Evolutionary conservation across 768 basidiomycete species (phyloP), one percentile per base, ranked within the genome.

Genomic region (Suillus occidentalis): DNA sequence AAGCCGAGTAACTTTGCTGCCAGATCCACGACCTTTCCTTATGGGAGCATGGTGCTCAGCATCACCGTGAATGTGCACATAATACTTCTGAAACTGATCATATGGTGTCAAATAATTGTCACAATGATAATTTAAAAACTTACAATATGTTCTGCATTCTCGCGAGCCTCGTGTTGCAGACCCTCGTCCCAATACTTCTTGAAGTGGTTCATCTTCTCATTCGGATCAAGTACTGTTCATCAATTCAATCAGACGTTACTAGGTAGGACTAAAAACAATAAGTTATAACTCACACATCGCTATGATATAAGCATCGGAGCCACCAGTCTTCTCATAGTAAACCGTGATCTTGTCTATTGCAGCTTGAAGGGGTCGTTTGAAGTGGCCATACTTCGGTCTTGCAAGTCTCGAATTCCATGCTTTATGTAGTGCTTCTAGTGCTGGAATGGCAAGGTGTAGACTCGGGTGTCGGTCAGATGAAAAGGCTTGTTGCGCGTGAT

Each of bases 291-390:
- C 56, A 80, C 76, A 66, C 71, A 81, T 78, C 0, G 74, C 68
- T 28, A 79, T 64, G 2, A 76, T 70, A 63, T 78, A 74, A 9
- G 76, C 75, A 62, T 74, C 68, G 4, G 73, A 73, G n/a, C 75
- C 74, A 1, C 62, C 60, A 6, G 76, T 77, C 61, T 73, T 71
- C 50, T 75, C 65, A 65, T 81, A 79, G 63, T 81, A 79, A 28
- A 3, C 28, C 36, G 66, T 61, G 16, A 81, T 66, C 66, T 81
- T 81, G 1, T 65, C 45, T 16, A 72, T 61, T 1, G 69, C 80
- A 4, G 72, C 72, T 13, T 71, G 39, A 25, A 80, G 65, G 2
- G 73, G 75, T 52, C 36, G 0, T 7, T n/a, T 18, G 63, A 77
- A 76, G 3, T 49, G 37, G 0, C 22, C 50, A 56, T 74, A 77